Percentiles rank a stretch among this genome's conserved stretches.
Evolutionary conservation across 148 eudicot species (phyloP).

Genomic region (Vaccinium corymbosum): DNA sequence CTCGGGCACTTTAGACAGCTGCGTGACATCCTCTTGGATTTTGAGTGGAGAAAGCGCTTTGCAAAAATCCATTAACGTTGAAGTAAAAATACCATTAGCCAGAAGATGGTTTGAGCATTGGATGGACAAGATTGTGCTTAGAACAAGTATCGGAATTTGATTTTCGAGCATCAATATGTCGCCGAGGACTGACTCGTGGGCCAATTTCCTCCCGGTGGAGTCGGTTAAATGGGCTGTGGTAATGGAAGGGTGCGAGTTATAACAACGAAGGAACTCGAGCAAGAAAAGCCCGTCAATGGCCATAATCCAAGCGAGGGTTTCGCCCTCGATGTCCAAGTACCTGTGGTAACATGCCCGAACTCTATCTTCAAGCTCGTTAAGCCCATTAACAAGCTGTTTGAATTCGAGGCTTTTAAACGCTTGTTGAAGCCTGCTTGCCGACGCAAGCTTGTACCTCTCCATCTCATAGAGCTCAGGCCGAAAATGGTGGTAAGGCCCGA

Average conservation of each 20-base stretch:
- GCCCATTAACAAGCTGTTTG: constrained; percentile 21
- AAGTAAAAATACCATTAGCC: constrained; percentile 21
- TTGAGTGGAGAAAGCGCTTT: constrained; percentile 35
- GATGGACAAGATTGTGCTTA: constrained; percentile 26
- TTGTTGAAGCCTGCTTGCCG: constrained; percentile 33
- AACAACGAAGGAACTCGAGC: constrained; percentile 33
- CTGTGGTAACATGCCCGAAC: constrained; percentile 56
- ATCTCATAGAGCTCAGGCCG: constrained; percentile 30
- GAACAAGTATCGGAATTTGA: constrained; percentile 46
- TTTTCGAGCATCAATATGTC: constrained; percentile 65
- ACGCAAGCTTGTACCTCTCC: constrained; percentile 37
- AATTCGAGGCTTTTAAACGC: constrained; percentile 21
- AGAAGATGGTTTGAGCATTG: neutral
- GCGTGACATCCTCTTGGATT: neutral
- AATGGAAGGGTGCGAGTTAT: neutral
- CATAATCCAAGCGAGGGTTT: constrained; percentile 54
- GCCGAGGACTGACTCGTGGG: constrained; percentile 34
- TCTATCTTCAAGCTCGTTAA: constrained; percentile 18
- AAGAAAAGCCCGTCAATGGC: constrained; percentile 58
- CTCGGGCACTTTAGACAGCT: neutral
- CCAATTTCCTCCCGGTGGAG: constrained; percentile 20
- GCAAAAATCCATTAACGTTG: constrained; percentile 29
- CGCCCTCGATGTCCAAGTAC: constrained; percentile 29
- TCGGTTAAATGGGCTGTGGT: constrained; percentile 27
- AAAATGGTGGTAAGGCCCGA: constrained; percentile 55